A percentile compares a stretch with the other conserved stretches of the same genome.
Conservation (phyloP, 768 basidiomycete genomes). For the Trametes cinnabarina region DNA sequence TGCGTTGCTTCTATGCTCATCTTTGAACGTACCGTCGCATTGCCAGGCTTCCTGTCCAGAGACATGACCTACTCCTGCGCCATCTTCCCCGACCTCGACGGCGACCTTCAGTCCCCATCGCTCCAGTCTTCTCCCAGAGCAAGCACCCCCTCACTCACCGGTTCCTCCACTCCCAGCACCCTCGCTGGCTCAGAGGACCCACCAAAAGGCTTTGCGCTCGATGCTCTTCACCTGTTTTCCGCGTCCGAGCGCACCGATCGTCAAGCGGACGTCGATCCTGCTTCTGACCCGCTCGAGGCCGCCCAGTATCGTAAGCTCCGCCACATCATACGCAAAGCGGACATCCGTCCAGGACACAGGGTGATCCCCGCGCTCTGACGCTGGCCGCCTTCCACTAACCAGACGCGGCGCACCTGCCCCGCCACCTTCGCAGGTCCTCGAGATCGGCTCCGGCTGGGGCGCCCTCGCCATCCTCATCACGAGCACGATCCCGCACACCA, state of each 20-base stretch:
- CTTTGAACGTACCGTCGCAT: neutral
- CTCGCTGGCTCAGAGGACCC: slow-evolving; percentile 10
- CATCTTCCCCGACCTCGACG: slow-evolving; percentile 64
- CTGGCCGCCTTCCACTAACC: neutral
- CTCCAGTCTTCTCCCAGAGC: neutral
- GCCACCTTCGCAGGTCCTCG: slow-evolving; percentile 43
- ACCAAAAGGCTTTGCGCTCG: neutral
- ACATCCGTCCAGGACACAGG: slow-evolving; percentile 50
- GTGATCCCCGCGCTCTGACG: too few species aligned
- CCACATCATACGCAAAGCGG: slow-evolving; percentile 63
- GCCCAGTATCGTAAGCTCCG: slow-evolving; percentile 52
- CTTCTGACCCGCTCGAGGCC: slow-evolving; percentile 22
- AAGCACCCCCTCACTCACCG: slow-evolving; percentile 10
- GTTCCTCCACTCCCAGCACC: slow-evolving; percentile 13
- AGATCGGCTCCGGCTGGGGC: slow-evolving; percentile 82
- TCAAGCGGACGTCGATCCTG: neutral
- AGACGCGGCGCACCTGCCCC: too few species aligned
- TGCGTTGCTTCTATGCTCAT: neutral
- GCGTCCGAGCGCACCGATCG: neutral
- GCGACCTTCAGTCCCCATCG: slow-evolving; percentile 39
- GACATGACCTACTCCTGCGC: slow-evolving; percentile 82
- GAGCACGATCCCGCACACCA: slow-evolving; percentile 50
- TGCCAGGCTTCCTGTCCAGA: slow-evolving; percentile 49
- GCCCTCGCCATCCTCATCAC: slow-evolving; percentile 66
- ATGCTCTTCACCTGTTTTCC: neutral